These are phyloP conservation scores for Pterulicium gracile DNA, from an alignment of 1,284 basidiomycete species.

Conservation along the genomic window DNA sequence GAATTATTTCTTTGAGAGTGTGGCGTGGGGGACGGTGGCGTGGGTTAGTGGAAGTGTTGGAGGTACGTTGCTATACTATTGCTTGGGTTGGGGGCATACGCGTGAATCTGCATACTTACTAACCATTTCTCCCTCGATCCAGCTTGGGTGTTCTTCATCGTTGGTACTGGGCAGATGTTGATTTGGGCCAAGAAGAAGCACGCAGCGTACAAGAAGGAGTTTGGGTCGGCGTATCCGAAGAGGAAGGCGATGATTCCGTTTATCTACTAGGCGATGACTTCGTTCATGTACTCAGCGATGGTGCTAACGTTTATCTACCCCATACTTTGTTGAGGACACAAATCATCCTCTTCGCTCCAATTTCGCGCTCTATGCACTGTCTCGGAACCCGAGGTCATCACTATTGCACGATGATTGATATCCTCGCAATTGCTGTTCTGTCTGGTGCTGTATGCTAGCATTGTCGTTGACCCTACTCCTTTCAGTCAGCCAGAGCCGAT, in stretches of 20 bases:
- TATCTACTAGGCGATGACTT: constrained; percentile 31
- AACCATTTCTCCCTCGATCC: constrained; percentile 2
- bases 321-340: too few species aligned
- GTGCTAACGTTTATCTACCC: too few species aligned
- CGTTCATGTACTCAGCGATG: too few species aligned
- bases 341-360: too few species aligned
- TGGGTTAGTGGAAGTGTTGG: constrained; percentile 74
- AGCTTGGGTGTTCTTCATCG: constrained; percentile 68
- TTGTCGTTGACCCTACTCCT: too few species aligned
- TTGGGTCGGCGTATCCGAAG: constrained; percentile 76
- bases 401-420: too few species aligned
- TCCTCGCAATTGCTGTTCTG: too few species aligned
- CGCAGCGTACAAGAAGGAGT: constrained; percentile 85
- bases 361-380: too few species aligned
- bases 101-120: constrained; percentile 3
- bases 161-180: constrained; percentile 68
- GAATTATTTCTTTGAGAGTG: constrained; percentile 90
- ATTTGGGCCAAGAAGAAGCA: constrained; percentile 94
- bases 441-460: too few species aligned
- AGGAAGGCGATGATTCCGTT: constrained; percentile 83
- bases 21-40: constrained; percentile 70
- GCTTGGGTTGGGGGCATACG: too few species aligned
- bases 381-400: too few species aligned
- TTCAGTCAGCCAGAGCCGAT: too few species aligned
- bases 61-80: constrained; percentile 41